These are phyloP conservation scores for Croton setiger DNA, from an alignment of 441 rosid genomes.

Conservation along the genomic window DNA sequence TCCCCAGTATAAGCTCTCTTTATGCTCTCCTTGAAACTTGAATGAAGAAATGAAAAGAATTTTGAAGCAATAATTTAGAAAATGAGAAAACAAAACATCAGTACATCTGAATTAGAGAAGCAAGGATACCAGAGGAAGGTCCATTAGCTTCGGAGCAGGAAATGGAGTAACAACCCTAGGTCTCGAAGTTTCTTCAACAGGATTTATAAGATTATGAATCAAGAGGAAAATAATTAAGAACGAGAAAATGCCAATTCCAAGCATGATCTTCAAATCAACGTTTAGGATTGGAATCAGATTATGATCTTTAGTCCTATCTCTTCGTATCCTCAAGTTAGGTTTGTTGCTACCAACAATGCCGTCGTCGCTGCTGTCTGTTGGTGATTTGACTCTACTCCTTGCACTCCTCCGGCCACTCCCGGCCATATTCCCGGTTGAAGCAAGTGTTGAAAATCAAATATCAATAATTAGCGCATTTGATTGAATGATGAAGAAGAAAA, in stretches of 20 bases:
- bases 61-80: not conserved
- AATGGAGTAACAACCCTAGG: conserved; percentile 87
- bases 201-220: conserved; percentile 39
- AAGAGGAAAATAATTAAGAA: conserved; percentile 39
- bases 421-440: conserved; percentile 33
- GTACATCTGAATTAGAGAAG: not conserved
- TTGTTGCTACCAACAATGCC: conserved; percentile 22
- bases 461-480: not conserved
- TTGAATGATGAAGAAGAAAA: not conserved
- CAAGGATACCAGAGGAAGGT: conserved; percentile 58
- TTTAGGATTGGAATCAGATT: conserved; percentile 48
- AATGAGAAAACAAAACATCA: not conserved
- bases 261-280: conserved; percentile 44
- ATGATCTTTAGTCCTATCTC: conserved; percentile 39
- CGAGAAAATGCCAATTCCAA: conserved; percentile 41
- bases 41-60: conserved; percentile 1
- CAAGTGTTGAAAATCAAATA: not conserved
- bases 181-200: conserved; percentile 31
- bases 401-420: conserved; percentile 54
- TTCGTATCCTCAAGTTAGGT: conserved; percentile 31
- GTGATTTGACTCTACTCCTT: conserved; percentile 51
- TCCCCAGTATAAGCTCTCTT: conserved; percentile 97
- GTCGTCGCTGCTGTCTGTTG: conserved; percentile 32
- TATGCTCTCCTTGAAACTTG: conserved; percentile 92
- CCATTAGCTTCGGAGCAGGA: conserved; percentile 79